Evolutionary conservation across 495 filamentous ascomycete genomes (phyloP).

Genomic region (Lepidopterella palustris): DNA sequence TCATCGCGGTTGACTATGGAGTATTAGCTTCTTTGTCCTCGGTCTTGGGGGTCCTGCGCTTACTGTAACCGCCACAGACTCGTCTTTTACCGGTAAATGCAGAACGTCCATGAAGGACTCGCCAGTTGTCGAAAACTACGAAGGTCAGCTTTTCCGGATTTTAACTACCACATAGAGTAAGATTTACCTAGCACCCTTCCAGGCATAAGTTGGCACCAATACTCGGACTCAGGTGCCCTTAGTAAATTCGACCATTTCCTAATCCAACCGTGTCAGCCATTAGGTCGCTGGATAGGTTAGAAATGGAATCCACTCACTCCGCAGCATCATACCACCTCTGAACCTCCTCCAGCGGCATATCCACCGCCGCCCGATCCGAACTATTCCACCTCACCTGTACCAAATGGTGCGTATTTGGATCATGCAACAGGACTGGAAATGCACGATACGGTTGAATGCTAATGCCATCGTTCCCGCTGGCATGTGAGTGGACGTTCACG

Average conservation of each 20-base stretch:
- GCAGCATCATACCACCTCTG: constrained; percentile 72
- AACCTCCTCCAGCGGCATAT: constrained; percentile 35
- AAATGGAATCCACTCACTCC: constrained; percentile 18
- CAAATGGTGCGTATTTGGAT: constrained; percentile 40
- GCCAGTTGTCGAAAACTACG: constrained; percentile 90
- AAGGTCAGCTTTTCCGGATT: neutral
- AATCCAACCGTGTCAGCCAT: constrained; percentile 39
- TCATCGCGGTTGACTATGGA: constrained; percentile 74
- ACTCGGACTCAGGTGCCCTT: constrained; percentile 43
- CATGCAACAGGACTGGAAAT: constrained; percentile 62
- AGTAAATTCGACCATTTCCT: neutral
- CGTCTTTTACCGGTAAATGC: constrained; percentile 76
- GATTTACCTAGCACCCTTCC: constrained; percentile 66
- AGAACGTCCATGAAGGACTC: constrained; percentile 78
- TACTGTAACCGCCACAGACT: constrained; percentile 85
- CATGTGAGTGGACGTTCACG: constrained; percentile 60
- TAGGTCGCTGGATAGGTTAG: neutral
- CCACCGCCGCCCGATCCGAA: constrained; percentile 66
- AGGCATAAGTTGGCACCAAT: constrained; percentile 70
- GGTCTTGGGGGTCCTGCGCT: constrained; percentile 33
- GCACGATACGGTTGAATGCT: constrained; percentile 61
- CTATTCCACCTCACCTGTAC: constrained; percentile 86
- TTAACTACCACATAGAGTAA: neutral
- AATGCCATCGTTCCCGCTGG: constrained; percentile 76
- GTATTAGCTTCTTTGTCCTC: constrained; percentile 22